A percentile compares a stretch with the other conserved stretches of the same genome.
Conservation (phyloP, 2,329 filamentous ascomycete genomes). For the Neoarthrinium moseri region DNA sequence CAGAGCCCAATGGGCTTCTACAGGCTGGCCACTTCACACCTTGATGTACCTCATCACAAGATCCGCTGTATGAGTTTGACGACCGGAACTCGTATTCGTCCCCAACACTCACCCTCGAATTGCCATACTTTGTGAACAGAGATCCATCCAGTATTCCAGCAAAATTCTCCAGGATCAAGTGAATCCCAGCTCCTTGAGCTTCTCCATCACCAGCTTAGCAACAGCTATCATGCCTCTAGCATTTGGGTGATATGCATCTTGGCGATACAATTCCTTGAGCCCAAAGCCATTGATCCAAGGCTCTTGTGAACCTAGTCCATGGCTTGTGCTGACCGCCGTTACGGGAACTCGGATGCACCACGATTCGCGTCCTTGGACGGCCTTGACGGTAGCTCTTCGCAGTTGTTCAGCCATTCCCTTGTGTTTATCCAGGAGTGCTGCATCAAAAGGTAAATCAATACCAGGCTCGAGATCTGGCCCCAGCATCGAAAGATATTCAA, state of each 20-base stretch:
- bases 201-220: constrained; percentile 21
- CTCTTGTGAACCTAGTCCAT: constrained; percentile 24
- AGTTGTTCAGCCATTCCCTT: constrained; percentile 18
- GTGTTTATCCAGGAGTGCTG: constrained; percentile 24
- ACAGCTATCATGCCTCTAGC: constrained; percentile 28
- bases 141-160: neutral
- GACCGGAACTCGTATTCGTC: no score
- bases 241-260: constrained; percentile 26
- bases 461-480: constrained; percentile 22
- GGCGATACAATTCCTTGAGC: constrained; percentile 1
- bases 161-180: neutral
- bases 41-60: no score
- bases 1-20: no score
- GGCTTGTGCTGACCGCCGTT: constrained; percentile 20
- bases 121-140: no score
- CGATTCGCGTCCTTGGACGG: constrained; percentile 18
- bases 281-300: constrained; percentile 31
- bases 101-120: no score
- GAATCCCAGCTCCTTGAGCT: constrained; percentile 16
- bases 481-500: constrained; percentile 34
- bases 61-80: no score
- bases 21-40: no score
- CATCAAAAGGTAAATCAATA: constrained; percentile 23
- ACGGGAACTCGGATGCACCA: constrained; percentile 27
- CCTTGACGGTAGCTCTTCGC: constrained; percentile 21